Conservation (phyloP, 2,329 filamentous ascomycete genomes). For the Mariannaea elegans region DNA sequence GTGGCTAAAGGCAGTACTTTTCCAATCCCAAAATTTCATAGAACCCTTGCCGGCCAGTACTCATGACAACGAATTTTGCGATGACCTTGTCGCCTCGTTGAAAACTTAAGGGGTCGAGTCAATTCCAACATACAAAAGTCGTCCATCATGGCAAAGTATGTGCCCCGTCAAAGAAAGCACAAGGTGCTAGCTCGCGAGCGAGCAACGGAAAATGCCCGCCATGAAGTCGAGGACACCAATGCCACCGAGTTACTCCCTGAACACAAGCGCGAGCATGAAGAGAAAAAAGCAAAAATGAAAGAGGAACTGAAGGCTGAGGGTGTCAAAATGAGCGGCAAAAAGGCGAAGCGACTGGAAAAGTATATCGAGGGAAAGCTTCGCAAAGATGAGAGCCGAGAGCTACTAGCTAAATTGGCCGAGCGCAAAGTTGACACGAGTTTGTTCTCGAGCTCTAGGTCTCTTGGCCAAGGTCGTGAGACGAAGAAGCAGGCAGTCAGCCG, state of each 20-base stretch:
- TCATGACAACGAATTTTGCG: slow-evolving; percentile 19
- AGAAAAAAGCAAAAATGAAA: slow-evolving; percentile 64
- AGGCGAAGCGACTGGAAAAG: slow-evolving; percentile 73
- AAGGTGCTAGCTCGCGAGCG: slow-evolving; percentile 73
- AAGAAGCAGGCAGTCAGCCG: slow-evolving; percentile 74
- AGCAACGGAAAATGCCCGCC: slow-evolving; percentile 52
- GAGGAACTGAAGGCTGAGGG: slow-evolving; percentile 62
- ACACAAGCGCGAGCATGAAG: slow-evolving; percentile 61
- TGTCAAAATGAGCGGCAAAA: slow-evolving; percentile 68
- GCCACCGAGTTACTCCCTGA: slow-evolving; percentile 45
- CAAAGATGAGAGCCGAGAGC: slow-evolving; percentile 88
- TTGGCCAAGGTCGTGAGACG: slow-evolving; percentile 77
- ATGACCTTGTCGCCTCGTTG: slow-evolving; percentile 24
- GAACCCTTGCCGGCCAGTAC: slow-evolving; percentile 21
- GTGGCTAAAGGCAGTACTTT: slow-evolving; percentile 48
- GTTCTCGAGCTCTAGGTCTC: slow-evolving; percentile 78
- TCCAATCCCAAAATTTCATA: slow-evolving; percentile 48
- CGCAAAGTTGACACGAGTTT: slow-evolving; percentile 83
- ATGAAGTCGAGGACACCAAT: slow-evolving; percentile 50
- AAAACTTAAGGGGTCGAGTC: slow-evolving; percentile 21
- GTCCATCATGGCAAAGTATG: slow-evolving; percentile 62
- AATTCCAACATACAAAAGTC: slow-evolving; percentile 16
- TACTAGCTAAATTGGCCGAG: slow-evolving; percentile 84
- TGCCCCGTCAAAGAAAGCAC: slow-evolving; percentile 73
- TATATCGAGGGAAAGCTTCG: slow-evolving; percentile 89